Base-by-base conservation (phyloP, 2,329 filamentous ascomycete species). In the Sphaerostilbella broomeana region DNA sequence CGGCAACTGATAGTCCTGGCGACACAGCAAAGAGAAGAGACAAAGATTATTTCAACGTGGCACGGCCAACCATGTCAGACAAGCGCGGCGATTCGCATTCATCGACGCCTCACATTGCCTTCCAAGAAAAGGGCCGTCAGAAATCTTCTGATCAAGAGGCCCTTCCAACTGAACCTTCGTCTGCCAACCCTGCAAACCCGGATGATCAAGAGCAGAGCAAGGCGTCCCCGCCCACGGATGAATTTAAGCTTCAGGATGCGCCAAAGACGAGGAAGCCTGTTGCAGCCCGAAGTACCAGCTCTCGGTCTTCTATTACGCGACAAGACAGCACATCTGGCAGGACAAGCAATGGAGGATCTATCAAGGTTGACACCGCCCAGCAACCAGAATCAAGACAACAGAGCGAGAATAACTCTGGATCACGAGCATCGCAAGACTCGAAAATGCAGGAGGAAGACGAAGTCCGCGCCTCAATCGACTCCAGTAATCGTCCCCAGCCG, bases 41-140 rank as follows among this genome's bases (percentile, higher is more conserved):
- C 17, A 74, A 69, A 46, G 80, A 84, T 47, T 82, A 82, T 49
- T 82, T 81, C 53, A 65, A 59, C 35, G 52, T 63, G 46, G 63
- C 21, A 46, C 69, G 55, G 55, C 38, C 61, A n/a, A 50, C 59
- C 3, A 49, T 62, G 12, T 48, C 60, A 3, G 69, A 75, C 36
- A 71, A 63, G 49, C 69, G 68, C 33, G 55, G 53, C 12, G 72
- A 73, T 29, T 73, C 72, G 2, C 65, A 68, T 40, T 59, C 66
- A 43, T 75, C 79, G 2, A 88, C 86, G 12, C 86, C 88, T n/a
- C 88, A 95, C 54, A 94, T 94, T 52, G 84, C 87, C 16, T 94
- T 88, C 57, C 87, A 94, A 58, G 86, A 94, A 53, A 92, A 89
- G 61, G 77, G 78, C 2, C 76, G 84, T 3, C 56, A n/a, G n/a